Evolutionary conservation across 1,284 basidiomycete genomes (phyloP), one percentile per base, ranked within the genome.

Genomic region (Papiliotrema nemorosa): DNA sequence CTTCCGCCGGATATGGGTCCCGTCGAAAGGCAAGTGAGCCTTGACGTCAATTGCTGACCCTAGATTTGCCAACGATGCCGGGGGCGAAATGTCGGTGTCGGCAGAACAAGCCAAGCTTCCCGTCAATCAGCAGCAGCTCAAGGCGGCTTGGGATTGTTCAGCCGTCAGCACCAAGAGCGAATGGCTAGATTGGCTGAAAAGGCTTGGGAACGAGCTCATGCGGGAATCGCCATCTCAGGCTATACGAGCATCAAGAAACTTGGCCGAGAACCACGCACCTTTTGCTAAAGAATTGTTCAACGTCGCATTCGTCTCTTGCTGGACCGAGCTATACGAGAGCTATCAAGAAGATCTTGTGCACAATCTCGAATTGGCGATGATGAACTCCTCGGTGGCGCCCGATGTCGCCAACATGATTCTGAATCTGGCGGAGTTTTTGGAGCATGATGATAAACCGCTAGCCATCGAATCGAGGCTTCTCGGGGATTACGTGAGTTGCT

Each of bases 391-490:
- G 3, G 85, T 90, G 2, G 90, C 94, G 0, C 82, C 89, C 3
- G 93, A 97, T 49, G 81, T 98, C 27, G 89, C 96, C n/a, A 90
- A 97, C 69, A 84, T 89, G 42, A 79, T 98, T 26, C 82, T 99
- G 54, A 93, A 93, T 72, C 80, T 98, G n/a, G 92, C 93, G 7
- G 96, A 99, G 73, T 98, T 98, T 72, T 97, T 98, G 90, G 96
- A 98, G 74, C 96, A 97, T 65, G 94, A 98, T 73, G 96, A 98
- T 72, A 97, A 97, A 70, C 83, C 90, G 1, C 79, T 98, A 1
- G 91, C 92, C 0, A 97, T 98, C 60, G 91, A 97, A 63, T 87
- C 94, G 58, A 84, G 89, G 45, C 88, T 89, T 13, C 82, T 98
- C 5, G 96, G 96, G 47, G 90, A 94, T 70, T 91, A 94, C 66